Evolutionary conservation across 768 basidiomycete genomes (phyloP).

Genomic region (Tylopilus cervinicoccineus): DNA sequence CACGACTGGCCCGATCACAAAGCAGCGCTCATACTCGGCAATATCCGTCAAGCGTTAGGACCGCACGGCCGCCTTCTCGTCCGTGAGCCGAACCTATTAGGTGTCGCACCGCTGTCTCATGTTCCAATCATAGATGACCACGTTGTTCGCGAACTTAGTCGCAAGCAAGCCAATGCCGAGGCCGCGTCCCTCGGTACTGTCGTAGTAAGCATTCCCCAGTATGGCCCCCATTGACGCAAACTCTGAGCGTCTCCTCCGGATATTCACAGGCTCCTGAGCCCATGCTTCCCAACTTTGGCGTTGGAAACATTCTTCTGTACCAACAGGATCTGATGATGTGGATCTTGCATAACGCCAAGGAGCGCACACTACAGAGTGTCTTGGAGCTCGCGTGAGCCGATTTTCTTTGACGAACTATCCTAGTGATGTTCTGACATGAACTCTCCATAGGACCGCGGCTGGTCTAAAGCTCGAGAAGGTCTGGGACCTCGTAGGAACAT

Average conservation of each 20-base stretch:
- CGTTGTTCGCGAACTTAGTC: constrained; percentile 16
- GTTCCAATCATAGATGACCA: constrained; percentile 21
- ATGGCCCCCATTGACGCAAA: no score
- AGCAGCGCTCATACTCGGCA: constrained; percentile 24
- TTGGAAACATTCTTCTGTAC: constrained; percentile 26
- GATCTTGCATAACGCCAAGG: constrained; percentile 29
- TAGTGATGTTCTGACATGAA: constrained; percentile 1
- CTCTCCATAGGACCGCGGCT: constrained; percentile 15
- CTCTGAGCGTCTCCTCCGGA: no score
- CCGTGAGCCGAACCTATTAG: constrained; percentile 17
- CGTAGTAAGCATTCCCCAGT: constrained; percentile 16
- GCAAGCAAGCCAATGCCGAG: constrained; percentile 11
- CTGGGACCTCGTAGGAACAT: constrained; percentile 29
- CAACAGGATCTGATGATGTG: constrained; percentile 31
- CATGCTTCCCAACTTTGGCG: constrained; percentile 32
- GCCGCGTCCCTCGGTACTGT: constrained; percentile 8
- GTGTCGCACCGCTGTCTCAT: not conserved
- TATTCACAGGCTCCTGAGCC: constrained; percentile 34
- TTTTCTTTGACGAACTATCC: not conserved
- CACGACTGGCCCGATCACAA: constrained; percentile 34
- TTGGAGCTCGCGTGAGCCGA: constrained; percentile 26
- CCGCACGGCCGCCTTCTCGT: constrained; percentile 30
- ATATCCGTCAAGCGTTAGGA: constrained; percentile 28
- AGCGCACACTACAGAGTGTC: constrained; percentile 30
- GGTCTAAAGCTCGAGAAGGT: constrained; percentile 30